phyloP scores from a whole-genome alignment of 2,329 filamentous ascomycete species.

The Ophiocordyceps robertsii region DNA sequence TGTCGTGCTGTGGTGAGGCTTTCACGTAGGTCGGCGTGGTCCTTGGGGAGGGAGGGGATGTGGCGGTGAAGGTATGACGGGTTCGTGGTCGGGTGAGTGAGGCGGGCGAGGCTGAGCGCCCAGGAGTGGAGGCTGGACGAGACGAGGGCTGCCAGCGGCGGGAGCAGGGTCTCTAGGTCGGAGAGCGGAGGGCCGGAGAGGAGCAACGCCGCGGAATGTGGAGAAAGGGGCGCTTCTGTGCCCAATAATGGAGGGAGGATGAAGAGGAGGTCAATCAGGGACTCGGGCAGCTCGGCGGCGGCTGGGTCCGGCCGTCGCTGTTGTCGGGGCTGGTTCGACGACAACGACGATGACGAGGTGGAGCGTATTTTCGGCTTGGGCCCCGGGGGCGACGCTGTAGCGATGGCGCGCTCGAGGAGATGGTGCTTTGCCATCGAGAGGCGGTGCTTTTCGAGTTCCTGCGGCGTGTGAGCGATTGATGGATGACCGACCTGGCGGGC shows the following conservation, averaged over 20 bases:
- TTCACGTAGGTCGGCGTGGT: slow-evolving; percentile 22
- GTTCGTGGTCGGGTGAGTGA: slow-evolving; percentile 35
- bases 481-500: too few species aligned
- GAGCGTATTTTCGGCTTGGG: not conserved
- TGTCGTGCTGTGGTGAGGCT: slow-evolving; percentile 15
- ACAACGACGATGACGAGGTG: not conserved
- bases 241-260: slow-evolving; percentile 37
- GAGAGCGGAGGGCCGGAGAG: slow-evolving; percentile 36
- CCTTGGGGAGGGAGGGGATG: slow-evolving; percentile 32
- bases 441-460: slow-evolving; percentile 38
- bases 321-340: not conserved
- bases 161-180: slow-evolving; percentile 32
- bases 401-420: slow-evolving; percentile 36
- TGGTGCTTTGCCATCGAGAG: slow-evolving; percentile 33
- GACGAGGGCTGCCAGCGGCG: slow-evolving; percentile 30
- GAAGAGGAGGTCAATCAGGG: slow-evolving; percentile 39
- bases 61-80: slow-evolving; percentile 44
- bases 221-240: slow-evolving; percentile 18
- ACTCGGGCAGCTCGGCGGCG: slow-evolving; percentile 20
- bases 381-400: slow-evolving; percentile 24
- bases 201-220: slow-evolving; percentile 26
- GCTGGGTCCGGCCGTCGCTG: not conserved
- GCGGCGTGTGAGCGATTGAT: not conserved
- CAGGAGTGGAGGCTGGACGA: slow-evolving; percentile 35
- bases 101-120: slow-evolving; percentile 33